Conservation (phyloP, 2,329 filamentous ascomycete genomes). For the Arthrobotrys megalospora region DNA sequence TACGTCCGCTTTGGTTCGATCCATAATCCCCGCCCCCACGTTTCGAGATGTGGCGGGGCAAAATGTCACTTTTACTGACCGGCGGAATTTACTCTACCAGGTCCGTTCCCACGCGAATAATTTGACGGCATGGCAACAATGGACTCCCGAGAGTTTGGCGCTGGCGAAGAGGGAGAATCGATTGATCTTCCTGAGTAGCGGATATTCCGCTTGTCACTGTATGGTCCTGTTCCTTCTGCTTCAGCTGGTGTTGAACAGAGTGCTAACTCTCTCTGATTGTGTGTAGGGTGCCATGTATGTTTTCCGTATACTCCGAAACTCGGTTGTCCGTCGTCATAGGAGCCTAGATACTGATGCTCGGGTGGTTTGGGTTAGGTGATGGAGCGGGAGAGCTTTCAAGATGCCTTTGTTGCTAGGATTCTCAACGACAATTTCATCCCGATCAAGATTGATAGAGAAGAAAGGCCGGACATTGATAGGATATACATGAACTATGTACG, state of each 20-base stretch:
- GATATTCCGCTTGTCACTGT: slow-evolving; percentile 97
- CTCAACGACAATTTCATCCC: slow-evolving; percentile 92
- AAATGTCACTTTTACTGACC: slow-evolving; percentile 21
- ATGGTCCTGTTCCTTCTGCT: slow-evolving; percentile 67
- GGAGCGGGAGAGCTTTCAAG: slow-evolving; percentile 90
- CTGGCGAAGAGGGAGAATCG: slow-evolving; percentile 86
- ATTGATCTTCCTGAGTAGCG: slow-evolving; percentile 92
- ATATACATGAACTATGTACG: slow-evolving; percentile 95
- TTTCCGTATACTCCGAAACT: slow-evolving; percentile 22
- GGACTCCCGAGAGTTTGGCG: slow-evolving; percentile 82
- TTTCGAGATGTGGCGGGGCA: slow-evolving; percentile 40
- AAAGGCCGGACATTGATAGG: slow-evolving; percentile 91
- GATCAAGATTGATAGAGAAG: slow-evolving; percentile 88
- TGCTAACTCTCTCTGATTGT: slow-evolving; percentile 19
- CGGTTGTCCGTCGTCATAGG: not conserved
- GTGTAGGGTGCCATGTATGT: slow-evolving; percentile 68
- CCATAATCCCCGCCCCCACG: slow-evolving; percentile 16
- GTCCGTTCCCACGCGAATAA: slow-evolving; percentile 83
- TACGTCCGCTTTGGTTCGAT: slow-evolving; percentile 48
- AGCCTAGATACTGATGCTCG: slow-evolving; percentile 2
- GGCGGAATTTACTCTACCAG: slow-evolving; percentile 66
- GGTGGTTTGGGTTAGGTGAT: slow-evolving; percentile 75
- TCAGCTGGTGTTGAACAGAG: not conserved
- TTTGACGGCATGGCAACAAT: slow-evolving; percentile 91
- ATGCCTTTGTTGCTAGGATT: slow-evolving; percentile 82